Conservation (phyloP, 805 yeast species). For the Candida sphagnicola region DNA sequence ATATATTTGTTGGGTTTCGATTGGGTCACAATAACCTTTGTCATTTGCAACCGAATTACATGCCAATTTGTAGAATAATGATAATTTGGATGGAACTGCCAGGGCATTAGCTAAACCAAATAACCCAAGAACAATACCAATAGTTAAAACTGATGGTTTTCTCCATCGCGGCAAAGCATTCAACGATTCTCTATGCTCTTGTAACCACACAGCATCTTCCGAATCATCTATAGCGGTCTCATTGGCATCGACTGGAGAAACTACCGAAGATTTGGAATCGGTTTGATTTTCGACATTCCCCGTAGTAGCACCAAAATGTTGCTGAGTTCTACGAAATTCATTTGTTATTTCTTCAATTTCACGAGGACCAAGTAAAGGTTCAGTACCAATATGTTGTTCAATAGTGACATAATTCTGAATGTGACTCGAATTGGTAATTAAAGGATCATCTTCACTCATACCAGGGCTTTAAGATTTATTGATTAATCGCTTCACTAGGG, state of each 20-base stretch:
- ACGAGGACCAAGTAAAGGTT: too few species aligned
- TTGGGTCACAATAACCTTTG: constrained; percentile 24
- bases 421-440: too few species aligned
- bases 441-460: too few species aligned
- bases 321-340: not conserved
- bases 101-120: constrained; percentile 30
- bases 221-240: constrained; percentile 15
- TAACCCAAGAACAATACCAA: constrained; percentile 38
- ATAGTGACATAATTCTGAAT: too few species aligned
- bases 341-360: too few species aligned
- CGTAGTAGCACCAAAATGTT: not conserved
- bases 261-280: not conserved
- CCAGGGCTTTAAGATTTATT: too few species aligned
- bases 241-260: not conserved
- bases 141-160: constrained; percentile 48
- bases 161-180: constrained; percentile 41
- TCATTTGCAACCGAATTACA: constrained; percentile 17
- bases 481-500: too few species aligned
- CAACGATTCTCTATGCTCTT: constrained; percentile 41
- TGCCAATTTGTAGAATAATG: constrained; percentile 19
- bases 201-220: constrained; percentile 37
- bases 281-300: not conserved
- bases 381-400: too few species aligned
- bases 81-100: constrained; percentile 6
- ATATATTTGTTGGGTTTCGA: constrained; percentile 27